A percentile compares a stretch with the other conserved stretches of the same genome.
phyloP scores from a whole-genome alignment of 179 eudicot species.

The Sideroxylon spinosum region DNA sequence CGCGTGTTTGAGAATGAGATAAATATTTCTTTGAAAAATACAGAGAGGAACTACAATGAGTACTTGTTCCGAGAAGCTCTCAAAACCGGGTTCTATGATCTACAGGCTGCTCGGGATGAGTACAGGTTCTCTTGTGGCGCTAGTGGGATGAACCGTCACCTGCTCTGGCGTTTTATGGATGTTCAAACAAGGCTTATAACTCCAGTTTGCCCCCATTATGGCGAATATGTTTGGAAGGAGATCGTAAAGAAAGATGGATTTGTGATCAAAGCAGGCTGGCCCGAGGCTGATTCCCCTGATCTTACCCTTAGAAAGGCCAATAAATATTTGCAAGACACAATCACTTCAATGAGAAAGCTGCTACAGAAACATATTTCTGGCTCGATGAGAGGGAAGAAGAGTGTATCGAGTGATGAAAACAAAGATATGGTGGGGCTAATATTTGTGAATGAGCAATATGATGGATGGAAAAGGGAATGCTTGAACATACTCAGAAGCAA shows the following conservation, averaged over 20 bases:
- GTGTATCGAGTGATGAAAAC: conserved; percentile 25
- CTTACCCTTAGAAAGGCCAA: conserved; percentile 66
- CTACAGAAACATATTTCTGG: conserved; percentile 68
- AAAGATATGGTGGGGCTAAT: conserved; percentile 47
- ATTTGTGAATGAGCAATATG: conserved; percentile 70
- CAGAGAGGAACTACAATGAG: conserved; percentile 63
- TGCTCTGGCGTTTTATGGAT: conserved; percentile 71
- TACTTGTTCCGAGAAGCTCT: conserved; percentile 85
- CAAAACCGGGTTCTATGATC: conserved; percentile 81
- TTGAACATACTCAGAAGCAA: conserved; percentile 59
- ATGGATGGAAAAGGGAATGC: conserved; percentile 82
- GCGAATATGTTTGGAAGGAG: conserved; percentile 70
- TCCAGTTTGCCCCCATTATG: conserved; percentile 84
- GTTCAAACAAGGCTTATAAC: conserved; percentile 73
- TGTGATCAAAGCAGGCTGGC: conserved; percentile 75
- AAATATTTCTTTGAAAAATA: conserved; percentile 53
- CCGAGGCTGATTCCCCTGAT: conserved; percentile 58
- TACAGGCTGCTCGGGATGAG: conserved; percentile 87
- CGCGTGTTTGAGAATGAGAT: conserved; percentile 83
- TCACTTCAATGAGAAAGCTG: conserved; percentile 70
- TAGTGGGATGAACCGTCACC: conserved; percentile 64
- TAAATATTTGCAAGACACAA: conserved; percentile 63
- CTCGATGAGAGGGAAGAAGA: conserved; percentile 52
- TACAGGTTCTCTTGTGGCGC: conserved; percentile 76
- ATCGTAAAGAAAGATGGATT: conserved; percentile 71